Conservation (phyloP, 2,329 filamentous ascomycete species). For the Cercospora zeina region DNA sequence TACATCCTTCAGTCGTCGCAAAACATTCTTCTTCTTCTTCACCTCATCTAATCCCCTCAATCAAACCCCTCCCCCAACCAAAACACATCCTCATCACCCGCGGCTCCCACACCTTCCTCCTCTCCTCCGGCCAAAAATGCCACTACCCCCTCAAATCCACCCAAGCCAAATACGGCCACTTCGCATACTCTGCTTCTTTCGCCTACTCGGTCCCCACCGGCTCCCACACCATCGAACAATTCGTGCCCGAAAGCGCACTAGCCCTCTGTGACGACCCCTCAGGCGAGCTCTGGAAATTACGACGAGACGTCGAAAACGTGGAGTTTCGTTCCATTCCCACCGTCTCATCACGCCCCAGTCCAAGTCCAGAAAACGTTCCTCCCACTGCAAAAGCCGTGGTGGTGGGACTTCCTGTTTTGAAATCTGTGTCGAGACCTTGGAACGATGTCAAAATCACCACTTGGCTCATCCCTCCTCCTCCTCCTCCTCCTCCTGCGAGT, state of each 20-base stretch:
- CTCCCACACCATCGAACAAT: constrained; percentile 73
- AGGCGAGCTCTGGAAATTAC: constrained; percentile 76
- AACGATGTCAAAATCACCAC: constrained; percentile 66
- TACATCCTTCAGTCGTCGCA: constrained; percentile 1
- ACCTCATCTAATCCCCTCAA: constrained; percentile 54
- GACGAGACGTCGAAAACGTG: constrained; percentile 66
- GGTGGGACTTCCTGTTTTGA: constrained; percentile 67
- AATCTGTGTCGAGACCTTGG: constrained; percentile 71
- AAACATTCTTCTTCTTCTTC: too few relatives aligned
- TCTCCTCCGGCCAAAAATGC: constrained; percentile 76
- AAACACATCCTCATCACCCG: constrained; percentile 68
- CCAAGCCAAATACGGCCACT: constrained; percentile 77
- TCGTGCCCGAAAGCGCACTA: constrained; percentile 72
- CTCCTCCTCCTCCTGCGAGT: constrained; percentile 54
- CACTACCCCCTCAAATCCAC: constrained; percentile 79
- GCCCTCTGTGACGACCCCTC: constrained; percentile 70
- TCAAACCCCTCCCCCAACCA: constrained; percentile 65
- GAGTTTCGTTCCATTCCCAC: constrained; percentile 56
- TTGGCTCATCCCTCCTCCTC: constrained; percentile 62
- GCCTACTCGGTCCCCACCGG: constrained; percentile 77
- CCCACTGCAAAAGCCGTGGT: constrained; percentile 41
- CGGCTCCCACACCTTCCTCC: constrained; percentile 73
- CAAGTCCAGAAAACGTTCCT: not conserved
- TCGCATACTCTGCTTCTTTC: constrained; percentile 75
- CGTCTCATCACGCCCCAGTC: too few relatives aligned